Conservation (phyloP, 495 filamentous ascomycete genomes). For the Hypoxylon fragiforme region DNA sequence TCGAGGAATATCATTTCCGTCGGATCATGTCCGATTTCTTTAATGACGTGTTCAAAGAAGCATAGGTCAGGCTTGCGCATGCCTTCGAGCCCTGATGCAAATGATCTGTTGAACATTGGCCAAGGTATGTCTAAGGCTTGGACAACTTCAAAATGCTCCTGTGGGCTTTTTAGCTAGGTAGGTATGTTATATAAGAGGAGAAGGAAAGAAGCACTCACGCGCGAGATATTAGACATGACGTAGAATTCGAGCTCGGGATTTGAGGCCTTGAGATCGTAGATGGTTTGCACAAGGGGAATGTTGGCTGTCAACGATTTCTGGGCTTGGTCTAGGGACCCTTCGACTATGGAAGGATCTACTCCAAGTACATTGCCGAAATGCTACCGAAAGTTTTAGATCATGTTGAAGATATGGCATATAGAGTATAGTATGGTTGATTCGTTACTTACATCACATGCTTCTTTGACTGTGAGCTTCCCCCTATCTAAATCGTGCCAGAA, state of each 20-base stretch:
- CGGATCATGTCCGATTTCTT: conserved; percentile 20
- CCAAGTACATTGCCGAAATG: not conserved
- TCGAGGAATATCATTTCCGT: conserved; percentile 30
- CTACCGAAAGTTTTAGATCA: conserved; percentile 1
- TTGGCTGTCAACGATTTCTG: conserved; percentile 4
- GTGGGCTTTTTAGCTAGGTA: not conserved
- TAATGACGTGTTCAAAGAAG: conserved; percentile 29
- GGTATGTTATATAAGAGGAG: not conserved
- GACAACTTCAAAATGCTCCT: conserved; percentile 29
- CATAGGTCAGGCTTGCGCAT: conserved; percentile 37
- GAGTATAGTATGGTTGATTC: not conserved
- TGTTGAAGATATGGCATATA: not conserved
- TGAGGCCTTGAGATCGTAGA: conserved; percentile 1
- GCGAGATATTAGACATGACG: conserved; percentile 19
- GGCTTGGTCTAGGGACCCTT: not conserved
- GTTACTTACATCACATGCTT: conserved; percentile 13
- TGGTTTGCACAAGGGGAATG: not conserved
- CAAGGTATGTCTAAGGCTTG: conserved; percentile 21
- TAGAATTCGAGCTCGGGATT: conserved; percentile 5
- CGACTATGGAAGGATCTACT: not conserved
- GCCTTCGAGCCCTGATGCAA: conserved; percentile 20
- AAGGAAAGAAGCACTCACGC: not conserved
- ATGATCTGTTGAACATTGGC: conserved; percentile 23
- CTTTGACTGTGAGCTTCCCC: conserved; percentile 1
- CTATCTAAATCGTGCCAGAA: conserved; percentile 11